Conservation (phyloP, 202 grass and related monocot genomes). For the Bolboschoenoplectus hybrid region DNA sequence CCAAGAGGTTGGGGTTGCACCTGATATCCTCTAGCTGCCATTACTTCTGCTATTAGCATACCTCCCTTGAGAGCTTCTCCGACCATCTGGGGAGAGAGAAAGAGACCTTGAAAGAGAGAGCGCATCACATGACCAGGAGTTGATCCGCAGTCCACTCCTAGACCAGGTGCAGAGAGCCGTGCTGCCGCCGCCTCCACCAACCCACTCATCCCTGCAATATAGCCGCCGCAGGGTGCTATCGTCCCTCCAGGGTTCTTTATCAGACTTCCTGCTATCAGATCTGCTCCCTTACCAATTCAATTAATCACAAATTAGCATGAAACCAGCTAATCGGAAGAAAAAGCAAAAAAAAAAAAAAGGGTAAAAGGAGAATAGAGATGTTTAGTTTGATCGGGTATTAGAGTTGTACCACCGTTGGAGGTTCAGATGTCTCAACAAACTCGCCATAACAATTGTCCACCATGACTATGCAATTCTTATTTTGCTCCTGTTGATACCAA, state of each 20-base stretch:
- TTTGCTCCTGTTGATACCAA: conserved; percentile 58
- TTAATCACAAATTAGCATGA: conserved; percentile 40
- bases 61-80: conserved; percentile 93
- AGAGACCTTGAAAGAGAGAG: conserved; percentile 82
- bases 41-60: conserved; percentile 88
- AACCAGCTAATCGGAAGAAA: background rate
- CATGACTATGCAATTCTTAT: conserved; percentile 85
- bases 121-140: conserved; percentile 81
- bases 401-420: conserved; percentile 72
- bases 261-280: conserved; percentile 86
- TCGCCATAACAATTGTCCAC: conserved; percentile 98
- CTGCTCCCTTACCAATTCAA: conserved; percentile 60
- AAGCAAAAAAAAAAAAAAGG: background rate
- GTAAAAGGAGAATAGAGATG: background rate
- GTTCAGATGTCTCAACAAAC: conserved; percentile 84
- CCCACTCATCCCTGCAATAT: conserved; percentile 75
- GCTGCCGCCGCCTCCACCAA: conserved; percentile 76
- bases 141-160: conserved; percentile 86
- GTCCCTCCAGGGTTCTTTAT: conserved; percentile 97
- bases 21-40: conserved; percentile 73
- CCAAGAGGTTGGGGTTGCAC: conserved; percentile 69
- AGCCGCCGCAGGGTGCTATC: conserved; percentile 85
- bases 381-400: conserved; percentile 22
- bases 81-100: conserved; percentile 93
- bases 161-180: conserved; percentile 82